Evolutionary conservation across 2,329 filamentous ascomycete species (phyloP), one percentile per base, ranked within the genome.

Genomic region (Zelopaecilomyces penicillatus): DNA sequence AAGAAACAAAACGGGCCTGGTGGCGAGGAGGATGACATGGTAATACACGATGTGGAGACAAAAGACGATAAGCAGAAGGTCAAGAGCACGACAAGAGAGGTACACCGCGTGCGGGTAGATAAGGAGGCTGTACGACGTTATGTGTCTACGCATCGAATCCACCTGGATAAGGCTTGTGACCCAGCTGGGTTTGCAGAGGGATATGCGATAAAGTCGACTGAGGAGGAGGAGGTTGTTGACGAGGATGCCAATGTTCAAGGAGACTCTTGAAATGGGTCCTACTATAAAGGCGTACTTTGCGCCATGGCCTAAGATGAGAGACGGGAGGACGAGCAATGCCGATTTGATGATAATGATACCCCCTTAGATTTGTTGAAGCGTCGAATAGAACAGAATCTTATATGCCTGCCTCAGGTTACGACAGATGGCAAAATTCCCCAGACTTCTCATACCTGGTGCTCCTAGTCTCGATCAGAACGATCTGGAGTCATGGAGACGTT

Each of bases 131-230:
- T 94, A 5, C 71, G 80, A 54, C 73, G 73, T 35, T 95, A 87
- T 80, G 78, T 83, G 8, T 69, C 73, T 39, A 67, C 65, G 45
- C 75, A 88, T 55, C 67, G 69, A 37, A 76, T 90, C 45, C 74
- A 73, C 42, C 59, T 91, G 41, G 74, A 78, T 43, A 75, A 74
- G 55, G 74, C 82, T 1, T 86, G 93, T 42, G 83, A 87, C 61
- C 76, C 82, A 5, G 75, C 81, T 1, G 88, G 86, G 1, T 95
- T 95, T 53, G 65, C 83, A 5, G 78, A 83, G 50, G 75, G 79
- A 43, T 85, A 84, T 62, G 78, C 78, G 9, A 65, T 74, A 40
- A 74, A 70, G 55, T 49, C 55, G 29, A 62, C 59, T 4, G 60
- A 60, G 45, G 58, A 48, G 8, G 57, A 52, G 5, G 62, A 63